A percentile compares a stretch with the other conserved stretches of the same genome.
Evolutionary conservation across 768 basidiomycete genomes (phyloP).

Genomic region (Hemileccinum rubropunctum): DNA sequence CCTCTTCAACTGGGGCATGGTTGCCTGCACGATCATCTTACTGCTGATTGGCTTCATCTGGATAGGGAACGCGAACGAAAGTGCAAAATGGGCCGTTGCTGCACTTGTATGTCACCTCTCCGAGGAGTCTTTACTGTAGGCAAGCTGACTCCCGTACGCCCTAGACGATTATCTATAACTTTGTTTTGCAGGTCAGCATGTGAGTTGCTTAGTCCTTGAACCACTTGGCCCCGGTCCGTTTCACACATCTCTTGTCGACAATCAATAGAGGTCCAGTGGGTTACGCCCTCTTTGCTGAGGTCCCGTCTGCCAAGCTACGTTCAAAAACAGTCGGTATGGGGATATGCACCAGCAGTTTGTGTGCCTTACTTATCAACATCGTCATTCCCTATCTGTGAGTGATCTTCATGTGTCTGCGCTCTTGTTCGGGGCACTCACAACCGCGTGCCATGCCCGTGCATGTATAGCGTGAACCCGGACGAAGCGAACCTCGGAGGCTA

Average conservation of each 20-base stretch:
- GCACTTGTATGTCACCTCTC: constrained; percentile 16
- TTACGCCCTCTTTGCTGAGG: constrained; percentile 27
- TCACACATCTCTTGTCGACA: neutral
- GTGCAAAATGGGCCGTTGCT: constrained; percentile 22
- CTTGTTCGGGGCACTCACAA: no score
- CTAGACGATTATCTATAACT: constrained; percentile 32
- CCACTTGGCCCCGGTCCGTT: neutral
- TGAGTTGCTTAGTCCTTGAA: neutral
- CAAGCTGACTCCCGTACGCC: no score
- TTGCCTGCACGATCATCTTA: constrained; percentile 18
- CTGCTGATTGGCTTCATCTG: constrained; percentile 29
- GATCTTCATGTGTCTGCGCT: neutral
- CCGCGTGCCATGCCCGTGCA: no score
- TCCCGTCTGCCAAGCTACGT: constrained; percentile 29
- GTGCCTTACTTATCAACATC: constrained; percentile 23
- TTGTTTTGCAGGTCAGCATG: constrained; percentile 27
- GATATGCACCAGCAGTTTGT: constrained; percentile 24
- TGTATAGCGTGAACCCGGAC: constrained; percentile 26
- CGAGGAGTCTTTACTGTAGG: no score
- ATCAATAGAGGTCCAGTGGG: constrained; percentile 23
- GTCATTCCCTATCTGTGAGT: constrained; percentile 29
- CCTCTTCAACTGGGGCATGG: constrained; percentile 31
- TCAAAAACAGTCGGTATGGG: constrained; percentile 32
- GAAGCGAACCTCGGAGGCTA: constrained; percentile 27
- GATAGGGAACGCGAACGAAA: constrained; percentile 12